These are phyloP conservation scores for Collybiopsis confluens DNA, from an alignment of 768 basidiomycete genomes.

Conservation along the genomic window DNA sequence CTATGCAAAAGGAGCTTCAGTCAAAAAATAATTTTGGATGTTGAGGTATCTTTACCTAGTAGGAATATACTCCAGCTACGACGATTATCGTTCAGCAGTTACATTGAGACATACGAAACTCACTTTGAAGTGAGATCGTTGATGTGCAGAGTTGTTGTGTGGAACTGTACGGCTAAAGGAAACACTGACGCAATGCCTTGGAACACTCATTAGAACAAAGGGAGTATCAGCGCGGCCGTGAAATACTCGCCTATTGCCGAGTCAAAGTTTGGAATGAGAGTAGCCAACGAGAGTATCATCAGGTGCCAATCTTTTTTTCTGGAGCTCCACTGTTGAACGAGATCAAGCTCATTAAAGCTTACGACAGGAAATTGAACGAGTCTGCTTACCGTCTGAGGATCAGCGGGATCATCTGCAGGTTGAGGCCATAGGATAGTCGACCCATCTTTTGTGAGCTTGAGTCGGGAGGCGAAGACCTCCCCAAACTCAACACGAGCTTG, in stretches of 20 bases:
- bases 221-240: too few species aligned
- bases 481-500: conserved; percentile 64
- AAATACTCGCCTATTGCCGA: conserved; percentile 50
- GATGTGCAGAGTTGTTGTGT: conserved; percentile 52
- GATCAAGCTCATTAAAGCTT: background rate
- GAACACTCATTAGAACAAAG: too few species aligned
- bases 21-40: background rate
- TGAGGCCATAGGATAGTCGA: conserved; percentile 68
- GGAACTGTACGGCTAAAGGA: conserved; percentile 47
- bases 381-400: conserved; percentile 16
- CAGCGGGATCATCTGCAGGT: conserved; percentile 37
- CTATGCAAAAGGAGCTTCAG: too few species aligned
- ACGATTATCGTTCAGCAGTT: conserved; percentile 3
- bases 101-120: conserved; percentile 9
- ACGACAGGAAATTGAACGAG: background rate
- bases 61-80: conserved; percentile 64
- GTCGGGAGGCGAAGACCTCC: conserved; percentile 42
- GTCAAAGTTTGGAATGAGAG: conserved; percentile 64
- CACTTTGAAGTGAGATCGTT: conserved; percentile 61
- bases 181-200: conserved; percentile 65
- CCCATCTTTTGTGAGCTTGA: conserved; percentile 56
- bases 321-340: conserved; percentile 37
- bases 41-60: conserved; percentile 30
- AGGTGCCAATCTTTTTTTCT: conserved; percentile 52
- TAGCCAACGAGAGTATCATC: conserved; percentile 56